Base-by-base conservation (phyloP, 331 rosid genomes). In the Dryas integrifolia region DNA sequence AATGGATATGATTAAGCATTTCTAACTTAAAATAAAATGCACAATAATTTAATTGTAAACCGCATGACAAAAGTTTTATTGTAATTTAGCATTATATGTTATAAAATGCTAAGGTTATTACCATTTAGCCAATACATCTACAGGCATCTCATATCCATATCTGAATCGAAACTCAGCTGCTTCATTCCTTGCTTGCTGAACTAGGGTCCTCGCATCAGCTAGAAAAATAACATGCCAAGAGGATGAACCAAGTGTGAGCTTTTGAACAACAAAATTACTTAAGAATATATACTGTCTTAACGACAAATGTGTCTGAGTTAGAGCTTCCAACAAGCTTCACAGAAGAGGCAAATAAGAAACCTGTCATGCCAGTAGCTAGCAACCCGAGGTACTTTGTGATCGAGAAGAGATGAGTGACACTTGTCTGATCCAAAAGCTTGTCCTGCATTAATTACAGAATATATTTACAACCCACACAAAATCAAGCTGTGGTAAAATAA, bases 201-300 rank as follows among this genome's bases (percentile, higher is more conserved):
- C 99, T 64, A 95, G 82, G 80, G 98, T 89, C 80, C 96, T 92
- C 12, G 99, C 97, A 85, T 95, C 97, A 83, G 99, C 99, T 92
- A 96, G 57, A 86, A 85, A 85, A 75, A 69, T 44, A 47, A 71
- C 38, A 75, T 9, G 11, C 7, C 65, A 77, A 47, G 46, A 77
- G 16, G 35, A 70, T 13, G 7, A 40, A 52, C 40, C 56, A 57
- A 69, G 41, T 6, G 49, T 40, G 14, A n/a, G 58, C 44, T 43
- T 41, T 30, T 30, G 11, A 51, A 50, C 41, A 50, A 59, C 38
- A 66, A 16, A 58, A 5, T n/a, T 9, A 26, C 21, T 7, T 0
- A 1, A 51, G 18, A 18, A 51, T n/a, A 47, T 12, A 67, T 13
- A 9, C 13, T 44, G 14, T 47, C 4, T 0, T 39, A 69, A 11